Evolutionary conservation across 164 flowering plant species (phyloP).

Genomic region (Tetracentron sinense): DNA sequence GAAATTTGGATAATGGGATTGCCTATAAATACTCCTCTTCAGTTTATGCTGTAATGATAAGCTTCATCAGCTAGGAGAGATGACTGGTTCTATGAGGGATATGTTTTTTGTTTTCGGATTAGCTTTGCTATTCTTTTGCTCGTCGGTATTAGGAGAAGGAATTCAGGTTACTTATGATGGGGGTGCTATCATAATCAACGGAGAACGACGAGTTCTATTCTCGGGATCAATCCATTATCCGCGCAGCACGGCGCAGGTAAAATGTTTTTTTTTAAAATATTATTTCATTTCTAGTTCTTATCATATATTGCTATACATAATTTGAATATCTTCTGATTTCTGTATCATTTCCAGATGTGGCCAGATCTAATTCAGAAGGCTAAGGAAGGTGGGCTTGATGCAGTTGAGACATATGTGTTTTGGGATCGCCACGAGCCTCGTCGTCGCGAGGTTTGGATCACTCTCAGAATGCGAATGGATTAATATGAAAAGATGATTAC

Average conservation of each 20-base stretch:
- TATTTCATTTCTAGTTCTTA: too few species aligned
- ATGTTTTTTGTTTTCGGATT: neutral
- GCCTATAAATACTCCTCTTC: too few species aligned
- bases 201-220: constrained; percentile 5
- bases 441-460: constrained; percentile 9
- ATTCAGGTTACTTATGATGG: constrained; percentile 8
- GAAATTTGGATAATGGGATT: neutral
- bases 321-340: neutral
- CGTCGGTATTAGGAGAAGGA: neutral
- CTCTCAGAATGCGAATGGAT: too few species aligned
- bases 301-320: too few species aligned
- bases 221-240: constrained; percentile 15
- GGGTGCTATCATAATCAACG: constrained; percentile 6
- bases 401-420: constrained; percentile 13
- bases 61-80: neutral
- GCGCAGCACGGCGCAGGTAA: constrained; percentile 11
- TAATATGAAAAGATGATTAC: too few species aligned
- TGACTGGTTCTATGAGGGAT: neutral
- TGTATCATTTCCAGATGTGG: constrained; percentile 10
- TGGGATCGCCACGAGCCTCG: constrained; percentile 12
- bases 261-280: too few species aligned
- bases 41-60: neutral
- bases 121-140: neutral
- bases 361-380: constrained; percentile 10
- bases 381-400: constrained; percentile 13